Percentiles rank a stretch among this genome's conserved stretches.
phyloP scores from a whole-genome alignment of 176 grass and related monocot species.

The Oryza meridionalis region DNA sequence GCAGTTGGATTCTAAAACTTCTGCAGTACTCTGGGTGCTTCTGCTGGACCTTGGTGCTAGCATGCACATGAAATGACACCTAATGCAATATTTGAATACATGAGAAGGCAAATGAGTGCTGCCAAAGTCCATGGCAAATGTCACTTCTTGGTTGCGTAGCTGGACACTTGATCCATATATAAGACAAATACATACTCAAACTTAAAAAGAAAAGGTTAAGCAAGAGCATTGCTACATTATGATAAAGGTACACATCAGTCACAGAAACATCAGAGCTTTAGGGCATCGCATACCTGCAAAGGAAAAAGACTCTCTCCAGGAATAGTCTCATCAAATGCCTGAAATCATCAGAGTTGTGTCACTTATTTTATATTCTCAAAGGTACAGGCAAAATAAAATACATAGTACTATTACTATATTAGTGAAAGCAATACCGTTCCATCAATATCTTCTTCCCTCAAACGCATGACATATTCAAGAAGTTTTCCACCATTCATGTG shows the following conservation, averaged over 20 bases:
- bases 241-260: constrained; percentile 20
- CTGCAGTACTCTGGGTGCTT: neutral
- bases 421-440: constrained; percentile 52
- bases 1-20: neutral
- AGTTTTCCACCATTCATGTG: constrained; percentile 74
- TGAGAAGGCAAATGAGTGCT: neutral
- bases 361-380: constrained; percentile 11
- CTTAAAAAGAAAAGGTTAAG: neutral
- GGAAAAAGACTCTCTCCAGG: constrained; percentile 71
- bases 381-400: constrained; percentile 17
- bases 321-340: constrained; percentile 78
- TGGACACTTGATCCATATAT: constrained; percentile 22
- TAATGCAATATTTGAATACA: neutral
- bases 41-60: neutral
- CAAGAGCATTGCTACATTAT: constrained; percentile 3
- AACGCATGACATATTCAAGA: constrained; percentile 60
- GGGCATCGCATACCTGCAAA: constrained; percentile 66
- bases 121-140: constrained; percentile 18
- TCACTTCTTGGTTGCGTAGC: neutral
- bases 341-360: constrained; percentile 31
- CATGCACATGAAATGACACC: constrained; percentile 13
- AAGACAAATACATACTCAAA: constrained; percentile 9
- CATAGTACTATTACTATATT: constrained; percentile 10
- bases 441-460: constrained; percentile 76
- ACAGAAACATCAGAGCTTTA: constrained; percentile 28